A percentile compares a stretch with the other conserved stretches of the same genome.
Evolutionary conservation across 352 stramenopile genomes (phyloP).

Genomic region (Phytophthora quininea): DNA sequence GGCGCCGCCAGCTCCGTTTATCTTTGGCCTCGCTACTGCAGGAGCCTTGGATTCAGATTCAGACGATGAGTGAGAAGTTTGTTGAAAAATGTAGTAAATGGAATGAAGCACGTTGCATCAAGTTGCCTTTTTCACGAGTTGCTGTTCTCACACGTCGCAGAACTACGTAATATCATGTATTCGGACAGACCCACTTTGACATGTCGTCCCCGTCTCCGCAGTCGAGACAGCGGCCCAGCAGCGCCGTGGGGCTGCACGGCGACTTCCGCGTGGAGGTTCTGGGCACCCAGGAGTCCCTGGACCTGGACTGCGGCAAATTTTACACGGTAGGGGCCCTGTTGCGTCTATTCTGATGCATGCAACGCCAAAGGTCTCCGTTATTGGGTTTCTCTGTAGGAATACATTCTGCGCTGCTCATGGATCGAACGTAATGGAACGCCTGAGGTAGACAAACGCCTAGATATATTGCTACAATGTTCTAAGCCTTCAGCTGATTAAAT

Average conservation of each 20-base stretch:
- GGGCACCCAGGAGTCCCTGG: slow-evolving; percentile 81
- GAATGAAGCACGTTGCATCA: too few species aligned
- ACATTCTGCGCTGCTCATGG: slow-evolving; percentile 83
- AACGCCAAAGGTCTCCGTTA: background rate
- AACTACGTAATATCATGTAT: background rate
- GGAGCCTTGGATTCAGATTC: slow-evolving; percentile 61
- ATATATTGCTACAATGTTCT: background rate
- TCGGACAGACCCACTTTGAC: background rate
- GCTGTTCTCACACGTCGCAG: background rate
- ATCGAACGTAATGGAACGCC: slow-evolving; percentile 52
- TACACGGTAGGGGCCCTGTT: slow-evolving; percentile 62
- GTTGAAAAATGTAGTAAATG: background rate
- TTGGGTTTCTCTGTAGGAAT: slow-evolving; percentile 53
- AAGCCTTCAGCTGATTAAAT: background rate
- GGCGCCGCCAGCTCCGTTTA: slow-evolving; percentile 33
- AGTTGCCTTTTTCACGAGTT: slow-evolving; percentile 1
- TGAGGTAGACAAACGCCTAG: slow-evolving; percentile 31
- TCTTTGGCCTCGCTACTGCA: slow-evolving; percentile 66
- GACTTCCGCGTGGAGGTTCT: slow-evolving; percentile 78
- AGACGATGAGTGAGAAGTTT: slow-evolving; percentile 25
- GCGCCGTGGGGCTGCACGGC: slow-evolving; percentile 42
- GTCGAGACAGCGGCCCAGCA: slow-evolving; percentile 31
- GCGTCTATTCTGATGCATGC: background rate
- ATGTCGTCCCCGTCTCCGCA: slow-evolving; percentile 37
- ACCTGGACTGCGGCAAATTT: slow-evolving; percentile 86